Evolutionary conservation across 495 filamentous ascomycete species (phyloP).

Genomic region (Pyrenopolyporus hunteri): DNA sequence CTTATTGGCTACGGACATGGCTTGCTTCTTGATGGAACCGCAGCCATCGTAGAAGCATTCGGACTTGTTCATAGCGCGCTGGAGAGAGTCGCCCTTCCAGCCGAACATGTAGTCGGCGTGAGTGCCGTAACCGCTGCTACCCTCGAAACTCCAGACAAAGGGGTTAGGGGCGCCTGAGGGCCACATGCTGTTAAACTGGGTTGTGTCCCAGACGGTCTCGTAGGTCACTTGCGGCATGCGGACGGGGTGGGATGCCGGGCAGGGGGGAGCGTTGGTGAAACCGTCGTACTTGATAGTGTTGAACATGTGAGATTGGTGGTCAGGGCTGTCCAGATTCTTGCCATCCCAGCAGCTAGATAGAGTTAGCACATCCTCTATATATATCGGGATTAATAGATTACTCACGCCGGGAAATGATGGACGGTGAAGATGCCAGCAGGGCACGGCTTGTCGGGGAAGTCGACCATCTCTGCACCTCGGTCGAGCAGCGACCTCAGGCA

Average conservation of each 20-base stretch:
- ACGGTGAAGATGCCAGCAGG: constrained; percentile 56
- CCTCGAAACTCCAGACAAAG: constrained; percentile 56
- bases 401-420: constrained; percentile 61
- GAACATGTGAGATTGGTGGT: constrained; percentile 63
- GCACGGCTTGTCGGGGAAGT: constrained; percentile 55
- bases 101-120: constrained; percentile 58
- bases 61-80: constrained; percentile 54
- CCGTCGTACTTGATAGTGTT: constrained; percentile 48
- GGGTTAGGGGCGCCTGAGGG: constrained; percentile 52
- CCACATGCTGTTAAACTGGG: constrained; percentile 55
- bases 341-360: constrained; percentile 60
- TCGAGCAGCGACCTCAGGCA: constrained; percentile 52
- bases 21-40: constrained; percentile 55
- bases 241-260: constrained; percentile 57
- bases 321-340: constrained; percentile 62
- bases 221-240: constrained; percentile 54
- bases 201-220: constrained; percentile 60
- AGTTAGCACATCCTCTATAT: constrained; percentile 28
- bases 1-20: constrained; percentile 49
- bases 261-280: constrained; percentile 50
- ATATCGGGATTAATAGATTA: constrained; percentile 1
- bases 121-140: constrained; percentile 46
- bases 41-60: constrained; percentile 56
- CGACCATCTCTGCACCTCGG: constrained; percentile 51
- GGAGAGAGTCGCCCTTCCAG: constrained; percentile 54